phyloP scores from a whole-genome alignment of 768 basidiomycete species.

The Termitomyces sp. region DNA sequence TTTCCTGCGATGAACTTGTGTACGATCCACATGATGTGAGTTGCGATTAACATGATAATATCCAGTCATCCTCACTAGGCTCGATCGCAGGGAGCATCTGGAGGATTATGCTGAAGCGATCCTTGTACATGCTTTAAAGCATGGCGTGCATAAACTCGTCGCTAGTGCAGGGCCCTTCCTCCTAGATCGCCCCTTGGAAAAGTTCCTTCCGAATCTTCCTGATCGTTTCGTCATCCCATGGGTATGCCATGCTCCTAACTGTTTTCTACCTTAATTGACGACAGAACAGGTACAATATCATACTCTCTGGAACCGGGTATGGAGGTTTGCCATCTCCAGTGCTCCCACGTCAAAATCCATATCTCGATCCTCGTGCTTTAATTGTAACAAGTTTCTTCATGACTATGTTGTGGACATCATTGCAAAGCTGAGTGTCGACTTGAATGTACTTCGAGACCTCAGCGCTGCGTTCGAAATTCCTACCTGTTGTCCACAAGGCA shows the following conservation, averaged over 20 bases:
- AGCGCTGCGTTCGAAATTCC: background rate
- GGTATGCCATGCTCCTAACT: background rate
- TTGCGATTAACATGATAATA: background rate
- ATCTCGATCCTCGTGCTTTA: background rate
- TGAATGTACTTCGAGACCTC: background rate
- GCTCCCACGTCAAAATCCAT: background rate
- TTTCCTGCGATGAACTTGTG: constrained; percentile 20
- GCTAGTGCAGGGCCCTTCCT: constrained; percentile 1
- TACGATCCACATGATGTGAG: constrained; percentile 14
- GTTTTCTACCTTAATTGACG: background rate
- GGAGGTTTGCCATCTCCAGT: background rate
- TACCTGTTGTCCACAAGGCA: background rate
- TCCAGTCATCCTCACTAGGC: background rate
- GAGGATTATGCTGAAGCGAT: constrained; percentile 2
- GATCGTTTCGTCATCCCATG: background rate
- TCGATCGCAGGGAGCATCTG: background rate
- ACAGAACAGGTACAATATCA: constrained; percentile 1
- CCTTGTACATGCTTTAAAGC: constrained; percentile 3
- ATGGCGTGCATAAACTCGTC: background rate
- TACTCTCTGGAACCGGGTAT: background rate
- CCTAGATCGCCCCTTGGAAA: constrained; percentile 2
- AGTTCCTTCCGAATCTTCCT: background rate
- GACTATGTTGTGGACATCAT: background rate
- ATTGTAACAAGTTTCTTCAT: background rate
- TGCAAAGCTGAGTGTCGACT: background rate